phyloP scores from a whole-genome alignment of 2,329 filamentous ascomycete genomes.

The Sporothrix inflata region DNA sequence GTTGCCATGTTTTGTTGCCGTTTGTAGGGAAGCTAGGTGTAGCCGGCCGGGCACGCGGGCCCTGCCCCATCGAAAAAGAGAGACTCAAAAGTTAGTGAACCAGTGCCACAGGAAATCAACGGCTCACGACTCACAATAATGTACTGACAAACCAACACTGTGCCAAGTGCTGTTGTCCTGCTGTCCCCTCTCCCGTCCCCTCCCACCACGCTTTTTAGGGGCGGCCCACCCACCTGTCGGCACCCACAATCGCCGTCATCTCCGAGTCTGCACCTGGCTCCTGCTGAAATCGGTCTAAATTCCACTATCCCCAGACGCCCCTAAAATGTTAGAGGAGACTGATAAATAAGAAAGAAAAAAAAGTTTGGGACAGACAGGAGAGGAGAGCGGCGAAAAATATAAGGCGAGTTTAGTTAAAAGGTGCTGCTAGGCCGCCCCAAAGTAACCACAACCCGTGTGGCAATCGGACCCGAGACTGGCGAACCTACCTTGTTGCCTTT shows the following conservation, averaged over 20 bases:
- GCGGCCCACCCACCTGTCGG: slow-evolving; percentile 25
- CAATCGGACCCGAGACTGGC: slow-evolving; percentile 22
- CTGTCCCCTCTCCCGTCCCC: not conserved
- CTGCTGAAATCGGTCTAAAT: slow-evolving; percentile 28
- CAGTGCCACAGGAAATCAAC: not conserved
- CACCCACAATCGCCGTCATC: slow-evolving; percentile 29
- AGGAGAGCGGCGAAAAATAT: not conserved
- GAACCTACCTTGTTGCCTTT: not conserved
- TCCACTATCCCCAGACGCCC: slow-evolving; percentile 23
- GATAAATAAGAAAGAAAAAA: not conserved
- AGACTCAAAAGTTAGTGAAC: not conserved
- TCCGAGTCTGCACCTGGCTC: slow-evolving; percentile 22
- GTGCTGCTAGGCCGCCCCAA: not conserved
- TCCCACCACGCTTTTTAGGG: not conserved
- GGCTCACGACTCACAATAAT: not conserved
- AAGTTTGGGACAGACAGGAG: not conserved
- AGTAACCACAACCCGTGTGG: slow-evolving; percentile 9
- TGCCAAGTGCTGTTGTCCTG: not conserved
- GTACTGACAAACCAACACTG: slow-evolving; percentile 5
- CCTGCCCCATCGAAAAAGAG: not conserved
- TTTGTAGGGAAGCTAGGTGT: not conserved
- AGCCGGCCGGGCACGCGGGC: not conserved
- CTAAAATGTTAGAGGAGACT: not conserved
- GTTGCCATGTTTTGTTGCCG: slow-evolving; percentile 11
- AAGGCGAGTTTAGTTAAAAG: slow-evolving; percentile 18